Conservation (phyloP, 345 rosid genomes). For the Trapa incisa region DNA sequence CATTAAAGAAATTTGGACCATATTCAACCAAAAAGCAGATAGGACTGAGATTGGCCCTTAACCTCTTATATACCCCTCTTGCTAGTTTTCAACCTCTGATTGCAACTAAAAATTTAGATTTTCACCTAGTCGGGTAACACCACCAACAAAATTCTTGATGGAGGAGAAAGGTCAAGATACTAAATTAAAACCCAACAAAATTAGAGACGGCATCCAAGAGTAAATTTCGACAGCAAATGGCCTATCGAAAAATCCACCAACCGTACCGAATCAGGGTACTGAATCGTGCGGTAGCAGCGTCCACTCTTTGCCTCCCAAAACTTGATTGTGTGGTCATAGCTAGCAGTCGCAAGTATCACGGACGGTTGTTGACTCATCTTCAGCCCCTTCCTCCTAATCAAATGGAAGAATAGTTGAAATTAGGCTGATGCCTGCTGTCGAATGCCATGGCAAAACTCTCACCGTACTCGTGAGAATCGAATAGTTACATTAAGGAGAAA, state of each 20-base stretch:
- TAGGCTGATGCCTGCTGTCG: neutral
- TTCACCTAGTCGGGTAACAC: too few species aligned
- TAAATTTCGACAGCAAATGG: neutral
- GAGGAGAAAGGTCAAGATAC: neutral
- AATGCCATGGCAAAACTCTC: neutral
- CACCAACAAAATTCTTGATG: neutral
- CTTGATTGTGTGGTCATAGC: conserved; percentile 83
- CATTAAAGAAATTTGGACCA: too few species aligned
- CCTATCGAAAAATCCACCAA: neutral
- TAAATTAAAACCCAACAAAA: neutral
- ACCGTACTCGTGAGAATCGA: neutral
- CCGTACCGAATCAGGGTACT: conserved; percentile 73
- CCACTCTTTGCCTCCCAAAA: conserved; percentile 97
- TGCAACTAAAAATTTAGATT: too few species aligned
- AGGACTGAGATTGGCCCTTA: too few species aligned
- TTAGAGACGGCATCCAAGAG: neutral
- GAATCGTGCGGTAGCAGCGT: conserved; percentile 86
- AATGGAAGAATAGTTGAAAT: neutral
- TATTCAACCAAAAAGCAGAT: too few species aligned
- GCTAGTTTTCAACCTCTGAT: too few species aligned
- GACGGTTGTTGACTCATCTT: conserved; percentile 64
- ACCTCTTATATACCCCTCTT: too few species aligned
- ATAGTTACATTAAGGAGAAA: neutral
- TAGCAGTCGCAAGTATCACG: conserved; percentile 85
- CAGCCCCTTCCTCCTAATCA: conserved; percentile 12